These are phyloP conservation scores for Epichloe coenophiala DNA, from an alignment of 2,329 filamentous ascomycete species.

Conservation along the genomic window DNA sequence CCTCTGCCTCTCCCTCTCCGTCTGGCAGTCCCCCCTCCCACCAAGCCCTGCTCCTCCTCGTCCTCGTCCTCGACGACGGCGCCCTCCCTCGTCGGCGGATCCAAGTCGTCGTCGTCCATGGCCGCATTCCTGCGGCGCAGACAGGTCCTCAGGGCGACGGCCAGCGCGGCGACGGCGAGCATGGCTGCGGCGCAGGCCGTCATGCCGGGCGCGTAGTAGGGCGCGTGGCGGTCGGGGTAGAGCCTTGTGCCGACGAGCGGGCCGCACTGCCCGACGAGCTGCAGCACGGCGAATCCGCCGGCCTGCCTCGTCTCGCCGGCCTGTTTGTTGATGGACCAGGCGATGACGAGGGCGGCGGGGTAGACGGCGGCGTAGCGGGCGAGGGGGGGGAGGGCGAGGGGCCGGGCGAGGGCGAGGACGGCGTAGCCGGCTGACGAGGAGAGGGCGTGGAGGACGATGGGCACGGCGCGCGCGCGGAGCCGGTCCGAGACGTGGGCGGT, in stretches of 20 bases:
- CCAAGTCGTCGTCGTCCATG: constrained; percentile 23
- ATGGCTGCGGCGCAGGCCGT: constrained; percentile 48
- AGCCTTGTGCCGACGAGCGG: constrained; percentile 56
- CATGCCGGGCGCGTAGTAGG: constrained; percentile 52
- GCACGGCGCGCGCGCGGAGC: constrained; percentile 44
- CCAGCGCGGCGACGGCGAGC: constrained; percentile 44
- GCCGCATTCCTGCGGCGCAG: constrained; percentile 36
- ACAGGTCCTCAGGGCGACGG: constrained; percentile 37
- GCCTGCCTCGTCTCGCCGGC: constrained; percentile 54
- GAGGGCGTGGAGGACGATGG: constrained; percentile 56
- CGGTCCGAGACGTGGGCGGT: constrained; percentile 64
- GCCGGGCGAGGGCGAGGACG: constrained; percentile 46
- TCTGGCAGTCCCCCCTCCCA: constrained; percentile 11
- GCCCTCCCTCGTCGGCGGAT: constrained; percentile 7
- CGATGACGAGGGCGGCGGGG: constrained; percentile 71
- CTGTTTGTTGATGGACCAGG: constrained; percentile 85
- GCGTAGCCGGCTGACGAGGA: constrained; percentile 49
- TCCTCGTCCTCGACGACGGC: constrained; percentile 15
- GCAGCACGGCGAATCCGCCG: constrained; percentile 65
- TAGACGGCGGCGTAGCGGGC: constrained; percentile 63
- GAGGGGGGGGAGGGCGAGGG: constrained; percentile 27
- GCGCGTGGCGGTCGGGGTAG: constrained; percentile 46
- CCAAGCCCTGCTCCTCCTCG: constrained; percentile 26
- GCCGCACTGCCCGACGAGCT: constrained; percentile 69
- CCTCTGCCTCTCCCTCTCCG: background rate